A percentile compares a stretch with the other conserved stretches of the same genome.
Evolutionary conservation across 768 basidiomycete genomes (phyloP).

Genomic region (Boletus coccyginus): DNA sequence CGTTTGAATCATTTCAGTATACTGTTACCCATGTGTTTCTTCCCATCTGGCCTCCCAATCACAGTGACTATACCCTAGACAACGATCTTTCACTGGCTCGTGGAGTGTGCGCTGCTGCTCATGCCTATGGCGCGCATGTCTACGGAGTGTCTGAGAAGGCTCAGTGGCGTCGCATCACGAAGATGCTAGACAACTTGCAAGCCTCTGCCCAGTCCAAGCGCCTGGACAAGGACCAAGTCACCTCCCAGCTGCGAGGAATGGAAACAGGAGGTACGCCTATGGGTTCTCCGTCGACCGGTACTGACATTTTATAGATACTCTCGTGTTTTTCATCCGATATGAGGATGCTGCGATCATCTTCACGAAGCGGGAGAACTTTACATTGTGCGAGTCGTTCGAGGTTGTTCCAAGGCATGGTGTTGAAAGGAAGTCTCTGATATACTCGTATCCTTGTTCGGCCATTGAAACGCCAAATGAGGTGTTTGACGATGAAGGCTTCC

Average conservation of each 20-base stretch:
- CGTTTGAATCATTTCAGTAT: neutral
- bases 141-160: neutral
- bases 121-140: neutral
- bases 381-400: constrained; percentile 42
- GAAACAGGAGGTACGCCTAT: neutral
- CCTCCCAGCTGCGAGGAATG: constrained; percentile 1
- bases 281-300: neutral
- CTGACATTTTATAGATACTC: constrained; percentile 26
- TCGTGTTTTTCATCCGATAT: constrained; percentile 33
- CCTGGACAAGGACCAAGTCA: neutral
- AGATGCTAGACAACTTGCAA: constrained; percentile 4
- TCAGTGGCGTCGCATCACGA: constrained; percentile 2
- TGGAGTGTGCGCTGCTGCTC: constrained; percentile 1
- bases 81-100: neutral
- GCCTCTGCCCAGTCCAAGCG: neutral
- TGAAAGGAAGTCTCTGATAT: neutral
- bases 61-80: neutral
- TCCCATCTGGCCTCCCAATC: neutral
- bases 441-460: constrained; percentile 41
- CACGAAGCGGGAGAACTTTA: constrained; percentile 19
- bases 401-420: constrained; percentile 29
- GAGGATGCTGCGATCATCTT: constrained; percentile 26
- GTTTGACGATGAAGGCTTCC: neutral
- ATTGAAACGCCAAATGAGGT: constrained; percentile 26
- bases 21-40: constrained; percentile 7